Base-by-base conservation (phyloP, 108 stramenopile species). In the Mayamaea pseudoterrestris region DNA sequence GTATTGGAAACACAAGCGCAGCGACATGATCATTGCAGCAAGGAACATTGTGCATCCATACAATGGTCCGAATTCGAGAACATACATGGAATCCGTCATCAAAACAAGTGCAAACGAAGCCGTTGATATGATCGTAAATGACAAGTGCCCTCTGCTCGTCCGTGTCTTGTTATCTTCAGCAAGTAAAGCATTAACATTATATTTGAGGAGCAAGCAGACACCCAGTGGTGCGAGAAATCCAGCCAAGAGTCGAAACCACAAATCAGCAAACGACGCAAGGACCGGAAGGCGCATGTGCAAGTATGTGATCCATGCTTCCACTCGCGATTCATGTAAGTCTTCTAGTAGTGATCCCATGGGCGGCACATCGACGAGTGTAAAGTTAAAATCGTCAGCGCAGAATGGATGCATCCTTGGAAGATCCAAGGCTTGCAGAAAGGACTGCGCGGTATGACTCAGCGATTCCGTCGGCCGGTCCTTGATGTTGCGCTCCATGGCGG, bases 191-290 rank as follows among this genome's bases (percentile, higher is more conserved):
- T 18, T 3, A 3, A 39, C 5, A 18, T 39, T 20, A 5, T 20
- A 20, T 39, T 39, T 14, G n/a, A n/a, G 17, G 23, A 78, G 37
- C 30, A 40, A 59, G n/a, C 49, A 14, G 52, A 58, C 36, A 35
- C 71, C 55, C 36, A 45, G 1, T 24, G 81, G 55, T 27, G 70
- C 58, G 50, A 65, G 21, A 42, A 46, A 27, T 3, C 63, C 52
- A 16, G 78, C 69, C 57, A 80, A 71, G 0, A 83, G 53, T 36
- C 86, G 60, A 2, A 83, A 41, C 86, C 86, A 88, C 37, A 88
- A 53, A 58, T 88, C 86, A 31, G 47, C 61, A 76, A 88, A 83
- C 44, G 86, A 78, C 30, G 73, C 34, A 13, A 71, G 31, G 6
- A n/a, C 66, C 43, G 7, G 72, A 66, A 2, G 58, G 50, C 11